These are phyloP conservation scores for Curvularia eragrostidis DNA, from an alignment of 2,329 filamentous ascomycete genomes.

Conservation along the genomic window DNA sequence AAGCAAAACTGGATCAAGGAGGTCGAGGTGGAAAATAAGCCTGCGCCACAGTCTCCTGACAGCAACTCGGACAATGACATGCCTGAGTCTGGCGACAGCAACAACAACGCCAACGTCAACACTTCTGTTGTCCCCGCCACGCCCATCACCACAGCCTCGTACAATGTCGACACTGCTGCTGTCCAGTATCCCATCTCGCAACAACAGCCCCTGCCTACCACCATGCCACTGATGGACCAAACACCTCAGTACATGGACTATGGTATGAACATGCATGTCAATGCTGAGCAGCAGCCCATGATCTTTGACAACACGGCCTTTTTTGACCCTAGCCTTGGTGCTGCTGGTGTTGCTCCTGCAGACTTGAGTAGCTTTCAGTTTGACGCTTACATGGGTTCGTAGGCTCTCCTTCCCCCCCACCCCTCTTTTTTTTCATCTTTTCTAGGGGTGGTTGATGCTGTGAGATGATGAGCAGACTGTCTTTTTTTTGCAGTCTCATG, in stretches of 20 bases:
- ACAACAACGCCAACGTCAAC: slow-evolving; percentile 7
- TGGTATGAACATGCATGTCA: slow-evolving; percentile 30
- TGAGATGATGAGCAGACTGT: too few relatives aligned
- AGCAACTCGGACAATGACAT: slow-evolving; percentile 35
- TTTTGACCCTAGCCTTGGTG: slow-evolving; percentile 25
- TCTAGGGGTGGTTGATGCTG: too few relatives aligned
- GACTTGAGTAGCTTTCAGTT: slow-evolving; percentile 37
- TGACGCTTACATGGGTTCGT: slow-evolving; percentile 33
- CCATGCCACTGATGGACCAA: slow-evolving; percentile 19
- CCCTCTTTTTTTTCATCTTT: neutral
- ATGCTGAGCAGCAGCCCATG: slow-evolving; percentile 29
- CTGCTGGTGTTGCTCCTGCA: neutral
- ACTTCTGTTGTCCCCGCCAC: neutral
- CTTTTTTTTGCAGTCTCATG: too few relatives aligned
- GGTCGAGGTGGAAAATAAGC: slow-evolving; percentile 55
- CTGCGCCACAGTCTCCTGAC: slow-evolving; percentile 25
- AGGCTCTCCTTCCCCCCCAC: neutral
- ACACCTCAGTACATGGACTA: slow-evolving; percentile 29
- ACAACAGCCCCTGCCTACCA: slow-evolving; percentile 20
- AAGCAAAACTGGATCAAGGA: slow-evolving; percentile 67
- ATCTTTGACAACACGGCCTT: slow-evolving; percentile 29
- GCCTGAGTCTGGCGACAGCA: slow-evolving; percentile 15
- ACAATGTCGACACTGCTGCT: slow-evolving; percentile 4
- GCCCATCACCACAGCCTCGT: neutral
- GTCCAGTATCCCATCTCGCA: slow-evolving; percentile 19